These are phyloP conservation scores for Leishmania tropica DNA, from an alignment of 208 protist species.

Conservation along the genomic window DNA sequence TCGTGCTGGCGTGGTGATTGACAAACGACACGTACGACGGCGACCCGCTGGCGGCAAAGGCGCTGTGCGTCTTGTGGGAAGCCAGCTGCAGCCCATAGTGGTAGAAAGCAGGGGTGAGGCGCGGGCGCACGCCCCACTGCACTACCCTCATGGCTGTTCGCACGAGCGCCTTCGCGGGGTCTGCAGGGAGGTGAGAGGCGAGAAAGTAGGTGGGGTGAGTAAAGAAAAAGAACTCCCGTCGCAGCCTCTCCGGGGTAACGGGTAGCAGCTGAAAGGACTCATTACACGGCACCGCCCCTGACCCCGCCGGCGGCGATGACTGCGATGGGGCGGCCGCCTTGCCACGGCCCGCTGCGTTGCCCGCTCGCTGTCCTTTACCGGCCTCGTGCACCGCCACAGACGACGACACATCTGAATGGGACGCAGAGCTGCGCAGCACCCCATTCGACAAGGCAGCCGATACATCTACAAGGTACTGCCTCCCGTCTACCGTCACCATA, in stretches of 20 bases:
- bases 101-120: slow-evolving; percentile 71
- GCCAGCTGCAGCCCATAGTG: slow-evolving; percentile 47
- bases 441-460: slow-evolving; percentile 45
- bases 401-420: background rate
- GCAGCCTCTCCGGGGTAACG: slow-evolving; percentile 22
- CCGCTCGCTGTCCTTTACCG: background rate
- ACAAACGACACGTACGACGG: slow-evolving; percentile 72
- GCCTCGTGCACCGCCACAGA: slow-evolving; percentile 1
- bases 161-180: slow-evolving; percentile 46
- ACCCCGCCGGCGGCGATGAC: background rate
- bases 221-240: slow-evolving; percentile 79
- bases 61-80: slow-evolving; percentile 53
- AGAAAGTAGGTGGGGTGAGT: slow-evolving; percentile 62
- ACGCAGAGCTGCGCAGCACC: slow-evolving; percentile 22
- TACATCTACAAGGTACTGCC: slow-evolving; percentile 67
- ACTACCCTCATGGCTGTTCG: slow-evolving; percentile 30
- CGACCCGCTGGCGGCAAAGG: slow-evolving; percentile 48
- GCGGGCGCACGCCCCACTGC: slow-evolving; percentile 59
- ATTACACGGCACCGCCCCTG: background rate
- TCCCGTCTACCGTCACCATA: slow-evolving; percentile 45
- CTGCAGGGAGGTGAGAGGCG: slow-evolving; percentile 60
- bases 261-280: slow-evolving; percentile 10
- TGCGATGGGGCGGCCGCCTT: background rate
- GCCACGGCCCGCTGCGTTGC: background rate
- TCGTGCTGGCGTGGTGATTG: slow-evolving; percentile 52